These are phyloP conservation scores for Candida neerlandica DNA, from an alignment of 1,139 yeast genomes.

Conservation along the genomic window DNA sequence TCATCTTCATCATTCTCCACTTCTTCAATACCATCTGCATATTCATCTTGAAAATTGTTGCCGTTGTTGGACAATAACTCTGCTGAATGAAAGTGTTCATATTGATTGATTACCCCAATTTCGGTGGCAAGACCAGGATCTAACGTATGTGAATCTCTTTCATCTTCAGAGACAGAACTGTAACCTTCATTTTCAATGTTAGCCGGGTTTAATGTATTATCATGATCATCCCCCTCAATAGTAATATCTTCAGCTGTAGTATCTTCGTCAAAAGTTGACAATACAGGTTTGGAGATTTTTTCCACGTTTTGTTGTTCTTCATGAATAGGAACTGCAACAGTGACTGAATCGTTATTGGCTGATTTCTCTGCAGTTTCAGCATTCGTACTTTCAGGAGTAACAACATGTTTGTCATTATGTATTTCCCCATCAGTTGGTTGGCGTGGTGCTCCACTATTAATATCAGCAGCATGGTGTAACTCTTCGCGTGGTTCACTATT, in stretches of 20 bases:
- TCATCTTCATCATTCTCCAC: not conserved
- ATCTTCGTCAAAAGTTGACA: constrained; percentile 8
- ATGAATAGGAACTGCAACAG: constrained; percentile 7
- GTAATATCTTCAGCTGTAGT: constrained; percentile 7
- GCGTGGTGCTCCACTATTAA: not conserved
- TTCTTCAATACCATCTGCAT: constrained; percentile 14
- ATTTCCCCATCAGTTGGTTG: not conserved
- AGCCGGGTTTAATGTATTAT: constrained; percentile 1
- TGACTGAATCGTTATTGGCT: not conserved
- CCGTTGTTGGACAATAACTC: constrained; percentile 16
- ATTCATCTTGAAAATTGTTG: not conserved
- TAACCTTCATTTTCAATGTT: not conserved
- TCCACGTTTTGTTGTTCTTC: constrained; percentile 2
- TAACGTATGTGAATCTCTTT: constrained; percentile 11
- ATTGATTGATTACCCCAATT: constrained; percentile 26
- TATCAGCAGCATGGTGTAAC: not conserved
- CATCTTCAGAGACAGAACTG: constrained; percentile 9
- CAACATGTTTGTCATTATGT: too few relatives aligned
- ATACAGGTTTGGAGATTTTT: constrained; percentile 9
- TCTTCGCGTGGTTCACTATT: not conserved
- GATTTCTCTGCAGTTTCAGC: not conserved
- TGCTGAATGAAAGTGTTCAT: constrained; percentile 19
- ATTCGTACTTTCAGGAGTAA: not conserved
- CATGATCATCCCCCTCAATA: constrained; percentile 4
- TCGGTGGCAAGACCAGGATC: constrained; percentile 19